Evolutionary conservation across 192 early-diverging fungal species (phyloP).

Genomic region (Allomyces javanicus): DNA sequence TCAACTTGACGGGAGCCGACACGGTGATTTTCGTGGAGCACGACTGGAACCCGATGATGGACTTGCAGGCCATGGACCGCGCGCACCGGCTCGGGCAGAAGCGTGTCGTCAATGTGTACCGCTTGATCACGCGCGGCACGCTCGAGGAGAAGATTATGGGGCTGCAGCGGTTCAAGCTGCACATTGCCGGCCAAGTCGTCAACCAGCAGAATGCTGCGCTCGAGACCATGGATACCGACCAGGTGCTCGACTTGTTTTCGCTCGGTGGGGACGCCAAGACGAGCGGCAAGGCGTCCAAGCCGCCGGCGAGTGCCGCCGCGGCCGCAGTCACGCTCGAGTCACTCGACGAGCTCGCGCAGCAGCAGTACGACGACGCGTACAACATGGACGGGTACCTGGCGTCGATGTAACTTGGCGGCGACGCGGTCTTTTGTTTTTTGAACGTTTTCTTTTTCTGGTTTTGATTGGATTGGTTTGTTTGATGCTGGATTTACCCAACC

Average conservation of each 20-base stretch:
- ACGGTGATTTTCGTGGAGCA: conserved; percentile 98
- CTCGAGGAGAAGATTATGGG: conserved; percentile 99
- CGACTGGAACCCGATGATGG: conserved; percentile 99
- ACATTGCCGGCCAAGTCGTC: conserved; percentile 86
- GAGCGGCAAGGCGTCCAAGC: conserved; percentile 18
- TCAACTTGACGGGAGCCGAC: conserved; percentile 97
- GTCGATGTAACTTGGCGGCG: conserved; percentile 11
- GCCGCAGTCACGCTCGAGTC: conserved; percentile 40
- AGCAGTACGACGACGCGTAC: conserved; percentile 67
- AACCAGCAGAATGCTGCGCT: conserved; percentile 91
- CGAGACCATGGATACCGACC: conserved; percentile 85
- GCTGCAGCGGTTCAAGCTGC: conserved; percentile 92
- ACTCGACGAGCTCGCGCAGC: conserved; percentile 53
- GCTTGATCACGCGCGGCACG: conserved; percentile 88
- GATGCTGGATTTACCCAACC: too few species aligned
- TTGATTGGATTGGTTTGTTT: too few species aligned
- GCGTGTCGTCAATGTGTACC: conserved; percentile 91
- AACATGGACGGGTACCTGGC: conserved; percentile 60
- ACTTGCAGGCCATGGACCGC: conserved; percentile 97
- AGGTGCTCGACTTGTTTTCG: conserved; percentile 83
- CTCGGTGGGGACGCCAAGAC: conserved; percentile 19
- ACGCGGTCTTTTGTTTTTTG: too few species aligned
- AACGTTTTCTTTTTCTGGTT: too few species aligned
- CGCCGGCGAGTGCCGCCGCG: conserved; percentile 2
- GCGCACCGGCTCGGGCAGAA: conserved; percentile 97